Percentiles rank a stretch among this genome's conserved stretches.
These are phyloP conservation scores for Truncatella angustata DNA, from an alignment of 2,329 filamentous ascomycete genomes.

Conservation along the genomic window DNA sequence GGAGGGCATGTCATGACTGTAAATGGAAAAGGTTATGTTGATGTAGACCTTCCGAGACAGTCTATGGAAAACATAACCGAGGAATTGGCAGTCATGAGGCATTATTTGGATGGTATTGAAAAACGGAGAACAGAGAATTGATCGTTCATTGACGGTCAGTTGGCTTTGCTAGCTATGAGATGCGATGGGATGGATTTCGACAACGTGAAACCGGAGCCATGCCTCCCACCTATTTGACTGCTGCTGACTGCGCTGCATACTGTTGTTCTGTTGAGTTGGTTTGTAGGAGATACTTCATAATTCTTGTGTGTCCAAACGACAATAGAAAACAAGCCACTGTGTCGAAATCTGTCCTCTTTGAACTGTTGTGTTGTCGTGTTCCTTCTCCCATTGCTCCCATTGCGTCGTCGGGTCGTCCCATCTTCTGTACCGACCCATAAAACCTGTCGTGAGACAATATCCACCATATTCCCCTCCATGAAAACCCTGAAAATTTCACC, in stretches of 20 bases:
- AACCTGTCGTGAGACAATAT: slow-evolving; percentile 29
- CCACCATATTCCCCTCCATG: slow-evolving; percentile 20
- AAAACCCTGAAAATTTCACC: slow-evolving; percentile 17
- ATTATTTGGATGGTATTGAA: background rate
- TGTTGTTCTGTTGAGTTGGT: slow-evolving; percentile 11
- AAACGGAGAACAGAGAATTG: slow-evolving; percentile 5
- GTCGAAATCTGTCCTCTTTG: background rate
- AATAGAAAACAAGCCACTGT: slow-evolving; percentile 8
- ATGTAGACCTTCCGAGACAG: too few species aligned
- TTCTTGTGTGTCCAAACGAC: slow-evolving; percentile 7
- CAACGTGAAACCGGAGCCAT: slow-evolving; percentile 2
- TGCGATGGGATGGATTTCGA: slow-evolving; percentile 11
- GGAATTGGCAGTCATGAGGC: too few species aligned
- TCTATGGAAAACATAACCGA: too few species aligned
- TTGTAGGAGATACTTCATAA: slow-evolving; percentile 4
- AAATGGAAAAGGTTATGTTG: too few species aligned
- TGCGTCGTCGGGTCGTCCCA: slow-evolving; percentile 14
- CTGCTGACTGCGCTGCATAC: slow-evolving; percentile 10
- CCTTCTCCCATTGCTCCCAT: slow-evolving; percentile 18
- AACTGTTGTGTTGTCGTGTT: background rate
- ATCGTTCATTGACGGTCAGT: slow-evolving; percentile 2
- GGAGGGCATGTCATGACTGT: too few species aligned
- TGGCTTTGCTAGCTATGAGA: slow-evolving; percentile 14
- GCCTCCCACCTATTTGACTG: slow-evolving; percentile 8
- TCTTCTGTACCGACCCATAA: background rate